These are phyloP conservation scores for Collybia nuda DNA, from an alignment of 768 basidiomycete genomes.

Conservation along the genomic window DNA sequence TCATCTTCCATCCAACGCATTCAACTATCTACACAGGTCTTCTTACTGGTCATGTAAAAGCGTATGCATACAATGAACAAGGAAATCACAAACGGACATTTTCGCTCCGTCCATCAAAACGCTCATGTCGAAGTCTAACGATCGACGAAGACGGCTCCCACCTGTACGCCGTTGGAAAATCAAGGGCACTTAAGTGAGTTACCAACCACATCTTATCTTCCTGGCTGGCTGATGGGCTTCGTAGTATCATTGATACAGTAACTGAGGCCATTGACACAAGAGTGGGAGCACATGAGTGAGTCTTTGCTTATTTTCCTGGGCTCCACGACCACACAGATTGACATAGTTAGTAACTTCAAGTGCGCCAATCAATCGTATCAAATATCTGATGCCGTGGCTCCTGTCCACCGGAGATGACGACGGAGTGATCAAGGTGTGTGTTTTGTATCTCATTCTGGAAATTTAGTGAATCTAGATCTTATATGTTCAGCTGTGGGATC, in stretches of 20 bases:
- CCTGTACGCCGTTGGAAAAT: slow-evolving; percentile 82
- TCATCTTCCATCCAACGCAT: slow-evolving; percentile 79
- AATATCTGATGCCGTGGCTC: slow-evolving; percentile 65
- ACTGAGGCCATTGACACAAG: slow-evolving; percentile 53
- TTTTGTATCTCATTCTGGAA: slow-evolving; percentile 1
- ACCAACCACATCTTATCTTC: background rate
- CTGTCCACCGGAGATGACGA: slow-evolving; percentile 92
- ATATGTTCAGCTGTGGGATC: slow-evolving; percentile 82
- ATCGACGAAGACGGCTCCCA: slow-evolving; percentile 65
- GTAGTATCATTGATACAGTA: slow-evolving; percentile 66
- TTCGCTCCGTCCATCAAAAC: slow-evolving; percentile 72
- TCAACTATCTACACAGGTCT: slow-evolving; percentile 76
- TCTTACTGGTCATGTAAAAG: slow-evolving; percentile 81
- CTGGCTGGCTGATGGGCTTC: slow-evolving; percentile 2
- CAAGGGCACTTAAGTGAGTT: slow-evolving; percentile 74
- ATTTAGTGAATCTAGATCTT: background rate
- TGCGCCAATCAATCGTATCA: slow-evolving; percentile 84
- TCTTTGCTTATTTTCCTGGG: slow-evolving; percentile 11
- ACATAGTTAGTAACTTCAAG: slow-evolving; percentile 44
- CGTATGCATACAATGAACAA: slow-evolving; percentile 75
- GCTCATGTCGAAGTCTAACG: slow-evolving; percentile 77
- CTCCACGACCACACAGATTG: slow-evolving; percentile 17
- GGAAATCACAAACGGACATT: slow-evolving; percentile 58
- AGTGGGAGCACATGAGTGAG: slow-evolving; percentile 68
- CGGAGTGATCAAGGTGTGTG: slow-evolving; percentile 82